Evolutionary conservation across 78 protist genomes (phyloP).

Genomic region (Dictyostelium brefeldianum): DNA sequence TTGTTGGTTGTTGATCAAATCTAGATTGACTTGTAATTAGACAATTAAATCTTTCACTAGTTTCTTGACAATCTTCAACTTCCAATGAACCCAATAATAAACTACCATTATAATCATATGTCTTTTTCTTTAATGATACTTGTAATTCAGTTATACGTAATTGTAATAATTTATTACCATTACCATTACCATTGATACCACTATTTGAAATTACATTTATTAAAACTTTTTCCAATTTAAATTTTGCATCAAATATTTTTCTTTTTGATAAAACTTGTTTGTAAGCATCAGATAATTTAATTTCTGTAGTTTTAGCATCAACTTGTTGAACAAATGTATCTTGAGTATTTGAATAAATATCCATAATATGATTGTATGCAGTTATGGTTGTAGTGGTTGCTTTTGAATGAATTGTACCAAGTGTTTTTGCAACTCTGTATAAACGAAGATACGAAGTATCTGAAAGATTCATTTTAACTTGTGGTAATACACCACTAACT

Average conservation of each 20-base stretch:
- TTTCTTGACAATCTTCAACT: slow-evolving; percentile 62
- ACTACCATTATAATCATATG: slow-evolving; percentile 48
- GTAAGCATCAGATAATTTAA: slow-evolving; percentile 59
- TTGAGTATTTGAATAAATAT: slow-evolving; percentile 9
- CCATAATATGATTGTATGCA: slow-evolving; percentile 57
- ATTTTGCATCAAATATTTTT: slow-evolving; percentile 63
- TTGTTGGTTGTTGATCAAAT: background rate
- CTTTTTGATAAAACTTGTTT: slow-evolving; percentile 35
- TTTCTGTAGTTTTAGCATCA: slow-evolving; percentile 41
- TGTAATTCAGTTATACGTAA: slow-evolving; percentile 22
- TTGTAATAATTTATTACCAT: slow-evolving; percentile 17
- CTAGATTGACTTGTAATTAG: slow-evolving; percentile 58
- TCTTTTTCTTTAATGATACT: slow-evolving; percentile 26
- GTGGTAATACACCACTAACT: slow-evolving; percentile 59
- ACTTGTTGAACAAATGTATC: slow-evolving; percentile 20
- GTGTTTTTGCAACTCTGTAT: slow-evolving; percentile 32
- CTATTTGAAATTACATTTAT: slow-evolving; percentile 23
- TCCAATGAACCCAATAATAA: slow-evolving; percentile 37
- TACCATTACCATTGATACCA: background rate
- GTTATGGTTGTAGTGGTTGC: background rate
- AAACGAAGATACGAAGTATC: slow-evolving; percentile 29
- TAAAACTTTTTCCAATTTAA: slow-evolving; percentile 32
- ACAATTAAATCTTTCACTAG: background rate
- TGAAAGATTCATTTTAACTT: slow-evolving; percentile 59
- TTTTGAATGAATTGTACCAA: background rate